Evolutionary conservation across 1,139 yeast species (phyloP), one percentile per base, ranked within the genome.

Genomic region (Zygosaccharomyces pseudobailii): DNA sequence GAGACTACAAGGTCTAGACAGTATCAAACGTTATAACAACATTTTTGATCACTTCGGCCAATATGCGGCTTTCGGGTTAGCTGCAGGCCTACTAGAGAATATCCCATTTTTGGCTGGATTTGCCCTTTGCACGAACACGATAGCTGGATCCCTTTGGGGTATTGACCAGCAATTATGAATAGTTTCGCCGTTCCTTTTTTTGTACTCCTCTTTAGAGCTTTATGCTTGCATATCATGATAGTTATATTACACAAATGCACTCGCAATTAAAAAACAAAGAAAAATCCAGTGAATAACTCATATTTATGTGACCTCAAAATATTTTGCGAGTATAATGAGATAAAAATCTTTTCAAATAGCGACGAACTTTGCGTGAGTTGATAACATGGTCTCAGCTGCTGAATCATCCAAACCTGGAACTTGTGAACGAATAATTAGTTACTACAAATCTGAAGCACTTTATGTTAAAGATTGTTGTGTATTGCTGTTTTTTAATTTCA

Each of bases 51-150:
- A 61, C 40, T 55, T 59, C 24, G 68, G 68, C 6, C 53, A 54
- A 25, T 63, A 60, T 47, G 42, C 55, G 23, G 60, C 63, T 2
- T 63, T 63, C 50, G 68, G 68, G 1, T 20, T 61, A 7, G 50
- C 54, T 6, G 64, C 66, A 2, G 58, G 59, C 6, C 42, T 58
- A 27, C 38, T 63, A 25, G 67, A 64, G 41, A 47, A 55, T 20
- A 42, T 61, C 1, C 68, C 68, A 23, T 46, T 61, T n/a, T 28
- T 63, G 17, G 51, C 68, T 2, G 65, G 65, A 5, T 39, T 64
- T n/a, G 51, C 58, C 6, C 43, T 58, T 20, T 52, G 62, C 19
- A 53, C 65, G 9, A 63, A 63, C 46, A 52, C 55, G 5, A 54
- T 60, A 10, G 66, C 63, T 31, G 56, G 55, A 4, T 59, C 65